Evolutionary conservation across 768 basidiomycete genomes (phyloP).

Genomic region (Russula emetica): DNA sequence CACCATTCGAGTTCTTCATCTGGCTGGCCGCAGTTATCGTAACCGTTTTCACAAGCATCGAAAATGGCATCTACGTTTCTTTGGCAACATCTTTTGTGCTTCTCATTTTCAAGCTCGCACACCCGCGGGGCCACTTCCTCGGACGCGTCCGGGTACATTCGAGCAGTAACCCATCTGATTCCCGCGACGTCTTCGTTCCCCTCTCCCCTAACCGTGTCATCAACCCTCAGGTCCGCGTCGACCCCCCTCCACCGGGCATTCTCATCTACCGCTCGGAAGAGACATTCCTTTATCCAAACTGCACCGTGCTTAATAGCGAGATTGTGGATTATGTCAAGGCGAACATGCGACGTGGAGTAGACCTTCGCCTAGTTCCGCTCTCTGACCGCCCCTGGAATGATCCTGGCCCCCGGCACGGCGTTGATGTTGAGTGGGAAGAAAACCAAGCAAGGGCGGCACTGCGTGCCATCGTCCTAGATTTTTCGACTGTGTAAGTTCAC

Average conservation of each 20-base stretch:
- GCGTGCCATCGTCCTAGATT: conserved; percentile 87
- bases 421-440: conserved; percentile 45
- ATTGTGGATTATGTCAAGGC: conserved; percentile 80
- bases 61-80: conserved; percentile 87
- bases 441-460: conserved; percentile 61
- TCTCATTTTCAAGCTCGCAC: conserved; percentile 80
- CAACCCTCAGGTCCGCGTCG: conserved; percentile 66
- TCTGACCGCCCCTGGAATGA: conserved; percentile 94
- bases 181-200: conserved; percentile 83
- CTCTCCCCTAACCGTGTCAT: conserved; percentile 53
- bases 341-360: conserved; percentile 70
- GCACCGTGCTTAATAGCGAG: conserved; percentile 58
- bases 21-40: conserved; percentile 83
- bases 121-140: conserved; percentile 86
- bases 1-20: conserved; percentile 88
- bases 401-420: conserved; percentile 59
- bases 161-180: conserved; percentile 33
- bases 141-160: conserved; percentile 68
- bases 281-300: conserved; percentile 82
- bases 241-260: conserved; percentile 78
- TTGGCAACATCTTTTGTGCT: conserved; percentile 75
- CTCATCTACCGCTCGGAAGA: conserved; percentile 92
- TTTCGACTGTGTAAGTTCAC: conserved; percentile 65
- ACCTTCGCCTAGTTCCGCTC: conserved; percentile 57
- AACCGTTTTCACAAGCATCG: conserved; percentile 90